phyloP scores from a whole-genome alignment of 1,284 basidiomycete genomes.

The Inonotus obliquus region DNA sequence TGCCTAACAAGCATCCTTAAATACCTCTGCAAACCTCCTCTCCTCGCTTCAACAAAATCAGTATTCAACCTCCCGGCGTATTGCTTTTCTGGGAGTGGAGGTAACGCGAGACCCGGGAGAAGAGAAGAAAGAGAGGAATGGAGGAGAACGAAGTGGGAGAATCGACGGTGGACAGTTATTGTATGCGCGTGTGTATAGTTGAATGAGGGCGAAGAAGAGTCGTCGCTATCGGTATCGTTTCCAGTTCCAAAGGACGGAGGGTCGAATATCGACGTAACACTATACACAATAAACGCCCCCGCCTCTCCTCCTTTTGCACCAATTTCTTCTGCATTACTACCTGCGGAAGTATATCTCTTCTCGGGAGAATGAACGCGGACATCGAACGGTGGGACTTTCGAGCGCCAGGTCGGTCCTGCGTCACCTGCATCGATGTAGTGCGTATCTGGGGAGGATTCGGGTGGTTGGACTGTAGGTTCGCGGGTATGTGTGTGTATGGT shows the following conservation, averaged over 20 bases:
- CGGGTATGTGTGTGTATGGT: constrained; percentile 1
- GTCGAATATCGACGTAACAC: constrained; percentile 60
- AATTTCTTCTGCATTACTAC: not conserved
- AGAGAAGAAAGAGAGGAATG: constrained; percentile 62
- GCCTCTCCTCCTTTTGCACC: not conserved
- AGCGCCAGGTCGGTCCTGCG: constrained; percentile 68
- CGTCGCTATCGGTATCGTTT: constrained; percentile 10
- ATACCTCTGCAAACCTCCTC: constrained; percentile 78
- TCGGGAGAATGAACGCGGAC: constrained; percentile 78
- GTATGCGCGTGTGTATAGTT: not conserved
- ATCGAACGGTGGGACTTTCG: constrained; percentile 64
- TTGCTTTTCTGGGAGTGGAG: constrained; percentile 80
- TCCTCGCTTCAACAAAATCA: constrained; percentile 77
- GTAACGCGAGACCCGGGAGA: constrained; percentile 72
- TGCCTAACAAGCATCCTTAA: constrained; percentile 69
- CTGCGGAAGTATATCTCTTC: constrained; percentile 43
- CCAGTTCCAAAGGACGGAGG: constrained; percentile 26
- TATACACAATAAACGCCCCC: constrained; percentile 73
- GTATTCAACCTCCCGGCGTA: constrained; percentile 75
- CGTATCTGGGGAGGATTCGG: constrained; percentile 51
- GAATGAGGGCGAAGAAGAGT: not conserved
- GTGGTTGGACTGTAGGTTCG: constrained; percentile 19
- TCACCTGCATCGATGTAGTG: constrained; percentile 75
- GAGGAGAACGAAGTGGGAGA: constrained; percentile 79
- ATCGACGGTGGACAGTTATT: constrained; percentile 72